Conservation (phyloP, 371 early-diverging fungal species). For the Thermomucor indicae-seudaticae region DNA sequence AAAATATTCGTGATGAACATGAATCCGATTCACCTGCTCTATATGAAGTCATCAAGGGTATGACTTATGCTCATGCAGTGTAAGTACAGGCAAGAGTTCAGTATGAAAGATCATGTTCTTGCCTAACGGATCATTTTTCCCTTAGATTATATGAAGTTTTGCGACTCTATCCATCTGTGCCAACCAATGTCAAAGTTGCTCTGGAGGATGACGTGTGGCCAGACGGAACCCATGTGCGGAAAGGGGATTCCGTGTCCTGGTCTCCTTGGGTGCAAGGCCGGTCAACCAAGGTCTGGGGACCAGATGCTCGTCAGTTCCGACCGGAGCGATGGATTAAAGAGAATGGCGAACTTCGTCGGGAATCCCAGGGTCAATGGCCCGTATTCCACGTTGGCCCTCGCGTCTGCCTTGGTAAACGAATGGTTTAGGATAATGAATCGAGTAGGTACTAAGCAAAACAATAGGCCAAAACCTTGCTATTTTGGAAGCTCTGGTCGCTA, state of each 20-base stretch:
- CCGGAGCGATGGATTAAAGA: slow-evolving; percentile 57
- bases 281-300: slow-evolving; percentile 53
- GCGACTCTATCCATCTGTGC: slow-evolving; percentile 70
- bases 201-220: slow-evolving; percentile 66
- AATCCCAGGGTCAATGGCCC: slow-evolving; percentile 29
- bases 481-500: slow-evolving; percentile 44
- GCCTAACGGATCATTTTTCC: not conserved
- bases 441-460: not conserved
- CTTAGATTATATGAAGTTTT: slow-evolving; percentile 55
- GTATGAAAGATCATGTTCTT: slow-evolving; percentile 40
- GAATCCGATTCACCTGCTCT: slow-evolving; percentile 28
- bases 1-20: slow-evolving; percentile 23
- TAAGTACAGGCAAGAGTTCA: slow-evolving; percentile 22
- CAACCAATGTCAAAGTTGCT: slow-evolving; percentile 60
- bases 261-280: slow-evolving; percentile 53
- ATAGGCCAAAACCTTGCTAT: slow-evolving; percentile 48
- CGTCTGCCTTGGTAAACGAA: slow-evolving; percentile 10
- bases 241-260: slow-evolving; percentile 52
- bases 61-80: slow-evolving; percentile 31
- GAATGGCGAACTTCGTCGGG: slow-evolving; percentile 21
- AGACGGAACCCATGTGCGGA: slow-evolving; percentile 58
- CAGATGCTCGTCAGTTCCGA: slow-evolving; percentile 50
- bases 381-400: slow-evolving; percentile 56
- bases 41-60: slow-evolving; percentile 43
- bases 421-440: no score